A percentile compares a stretch with the other conserved stretches of the same genome.
phyloP scores from a whole-genome alignment of 2,329 filamentous ascomycete genomes.

The Tolypocladium nubicola region DNA sequence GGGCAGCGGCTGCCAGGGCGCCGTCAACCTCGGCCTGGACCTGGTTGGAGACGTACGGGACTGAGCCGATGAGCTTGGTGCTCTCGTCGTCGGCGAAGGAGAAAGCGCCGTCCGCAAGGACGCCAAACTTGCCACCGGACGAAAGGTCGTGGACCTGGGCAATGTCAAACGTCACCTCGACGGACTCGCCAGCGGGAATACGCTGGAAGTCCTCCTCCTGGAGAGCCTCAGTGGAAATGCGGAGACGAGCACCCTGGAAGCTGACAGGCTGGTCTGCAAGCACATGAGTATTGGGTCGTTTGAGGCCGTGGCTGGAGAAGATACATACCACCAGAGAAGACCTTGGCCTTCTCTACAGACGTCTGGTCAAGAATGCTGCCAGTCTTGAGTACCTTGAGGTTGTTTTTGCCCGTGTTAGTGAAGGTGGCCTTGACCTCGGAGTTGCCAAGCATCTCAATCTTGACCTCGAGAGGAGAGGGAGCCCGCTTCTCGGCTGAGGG shows the following conservation, averaged over 20 bases:
- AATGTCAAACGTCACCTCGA: slow-evolving; percentile 43
- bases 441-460: slow-evolving; percentile 38
- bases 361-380: slow-evolving; percentile 41
- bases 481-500: slow-evolving; percentile 21
- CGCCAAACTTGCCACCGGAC: slow-evolving; percentile 41
- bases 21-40: slow-evolving; percentile 48
- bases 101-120: slow-evolving; percentile 45
- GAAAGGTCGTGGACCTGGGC: slow-evolving; percentile 43
- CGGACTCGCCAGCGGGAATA: slow-evolving; percentile 36
- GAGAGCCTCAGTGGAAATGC: slow-evolving; percentile 32
- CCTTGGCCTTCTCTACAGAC: slow-evolving; percentile 41
- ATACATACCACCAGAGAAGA: slow-evolving; percentile 35
- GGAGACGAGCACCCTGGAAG: slow-evolving; percentile 44
- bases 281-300: not conserved
- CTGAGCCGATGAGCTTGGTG: slow-evolving; percentile 41
- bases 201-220: slow-evolving; percentile 37
- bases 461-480: slow-evolving; percentile 29
- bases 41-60: slow-evolving; percentile 49
- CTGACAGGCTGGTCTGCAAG: slow-evolving; percentile 25
- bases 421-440: slow-evolving; percentile 41
- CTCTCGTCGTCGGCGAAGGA: slow-evolving; percentile 41
- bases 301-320: not conserved
- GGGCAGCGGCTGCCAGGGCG: slow-evolving; percentile 36
- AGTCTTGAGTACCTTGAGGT: slow-evolving; percentile 40
- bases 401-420: slow-evolving; percentile 39